Evolutionary conservation across 176 grass and related monocot species (phyloP), one percentile per base, ranked within the genome.

Genomic region (Areca catechu): DNA sequence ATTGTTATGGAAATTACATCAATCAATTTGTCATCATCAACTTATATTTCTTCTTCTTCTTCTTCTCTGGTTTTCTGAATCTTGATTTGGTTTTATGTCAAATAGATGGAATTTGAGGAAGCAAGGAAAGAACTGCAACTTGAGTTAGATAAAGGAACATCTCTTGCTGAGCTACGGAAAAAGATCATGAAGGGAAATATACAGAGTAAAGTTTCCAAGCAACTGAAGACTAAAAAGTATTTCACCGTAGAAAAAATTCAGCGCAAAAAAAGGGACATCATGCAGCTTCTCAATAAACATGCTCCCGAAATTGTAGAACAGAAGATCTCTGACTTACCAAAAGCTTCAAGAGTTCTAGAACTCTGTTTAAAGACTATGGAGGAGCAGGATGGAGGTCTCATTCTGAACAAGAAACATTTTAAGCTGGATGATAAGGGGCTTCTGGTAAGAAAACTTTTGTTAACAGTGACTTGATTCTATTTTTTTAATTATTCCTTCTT

Each of bases 161-260:
- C 79, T 5, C 43, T 95, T 59, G 74, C 68, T 69, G 73, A 95
- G 29, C 70, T 90, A 70, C 83, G 73, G 64, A 76, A 82, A 65
- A 90, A 84, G 72, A 86, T 90, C 72, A 56, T 81, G 74, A 84
- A 83, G 75, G 80, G 83, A 65, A 74, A 90, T 48, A 68, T 82
- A 67, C 63, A 91, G 59, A 83, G 22, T 73, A 92, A 88, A 84
- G 83, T 88, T 63, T 88, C 93, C 57, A 85, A 82, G 48, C 81
- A 98, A 71, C 69, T 80, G 57, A 72, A 92, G 70, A 72, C 79
- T 52, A 86, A 77, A 37, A 80, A 84, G n/a, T 91, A 87, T 71
- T 96, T 80, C 52, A 88, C 77, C 47, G 76, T 76, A 21, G 93
- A 92, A 92, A 85, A 75, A 71, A 77, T 89, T 74, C 83, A 88